These are phyloP conservation scores for Trypanosoma platydactyli DNA, from an alignment of 208 protist species.

Conservation along the genomic window DNA sequence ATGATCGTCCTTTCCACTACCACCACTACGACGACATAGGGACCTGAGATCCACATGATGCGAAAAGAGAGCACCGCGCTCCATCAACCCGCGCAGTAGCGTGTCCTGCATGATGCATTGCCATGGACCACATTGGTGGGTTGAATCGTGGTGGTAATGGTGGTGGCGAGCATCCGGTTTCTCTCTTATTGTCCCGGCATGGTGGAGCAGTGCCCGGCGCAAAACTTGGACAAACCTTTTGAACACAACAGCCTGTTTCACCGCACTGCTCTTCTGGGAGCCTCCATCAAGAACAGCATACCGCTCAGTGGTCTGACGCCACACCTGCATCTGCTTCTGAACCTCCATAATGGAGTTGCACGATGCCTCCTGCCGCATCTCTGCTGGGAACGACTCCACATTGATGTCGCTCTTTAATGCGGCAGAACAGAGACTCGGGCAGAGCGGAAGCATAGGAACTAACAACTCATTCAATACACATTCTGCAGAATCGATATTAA, in stretches of 20 bases:
- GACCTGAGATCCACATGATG: slow-evolving; percentile 2
- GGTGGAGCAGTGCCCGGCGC: slow-evolving; percentile 7
- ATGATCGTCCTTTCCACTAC: neutral
- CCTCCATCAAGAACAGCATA: slow-evolving; percentile 24
- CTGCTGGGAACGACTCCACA: slow-evolving; percentile 3
- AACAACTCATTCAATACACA: slow-evolving; percentile 5
- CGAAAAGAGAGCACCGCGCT: slow-evolving; percentile 45
- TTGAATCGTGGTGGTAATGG: too few species aligned
- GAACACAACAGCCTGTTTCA: slow-evolving; percentile 23
- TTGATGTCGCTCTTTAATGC: neutral
- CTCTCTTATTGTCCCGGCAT: neutral
- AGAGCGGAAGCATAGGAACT: slow-evolving; percentile 14
- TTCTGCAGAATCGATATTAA: neutral
- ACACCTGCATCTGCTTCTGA: slow-evolving; percentile 18
- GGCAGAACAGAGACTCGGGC: slow-evolving; percentile 18
- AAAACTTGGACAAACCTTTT: slow-evolving; percentile 17
- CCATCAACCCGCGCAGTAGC: slow-evolving; percentile 53
- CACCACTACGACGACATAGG: too few species aligned
- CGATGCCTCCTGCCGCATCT: neutral
- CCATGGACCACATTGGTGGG: too few species aligned
- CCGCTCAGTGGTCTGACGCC: slow-evolving; percentile 26
- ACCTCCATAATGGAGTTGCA: slow-evolving; percentile 11
- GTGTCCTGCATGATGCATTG: slow-evolving; percentile 38
- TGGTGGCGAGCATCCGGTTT: neutral
- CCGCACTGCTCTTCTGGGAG: slow-evolving; percentile 17